Percentiles rank a stretch among this genome's conserved stretches.
These are phyloP conservation scores for Smittium mucronatum DNA, from an alignment of 371 early-diverging fungal species.

Conservation along the genomic window DNA sequence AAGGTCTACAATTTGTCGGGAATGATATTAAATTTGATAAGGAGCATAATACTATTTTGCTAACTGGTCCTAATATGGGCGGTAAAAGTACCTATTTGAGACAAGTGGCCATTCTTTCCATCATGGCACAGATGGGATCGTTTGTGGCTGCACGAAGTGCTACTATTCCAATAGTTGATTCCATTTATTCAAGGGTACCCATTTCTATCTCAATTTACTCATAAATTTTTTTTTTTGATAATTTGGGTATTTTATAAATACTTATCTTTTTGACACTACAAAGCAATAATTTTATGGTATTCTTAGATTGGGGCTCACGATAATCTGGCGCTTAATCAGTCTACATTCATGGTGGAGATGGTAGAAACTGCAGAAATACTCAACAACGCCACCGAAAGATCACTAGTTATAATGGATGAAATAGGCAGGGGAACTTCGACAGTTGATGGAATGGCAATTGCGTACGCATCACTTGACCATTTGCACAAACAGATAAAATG, in stretches of 20 bases:
- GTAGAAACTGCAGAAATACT: slow-evolving; percentile 83
- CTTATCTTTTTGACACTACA: too few relatives aligned
- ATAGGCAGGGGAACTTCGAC: slow-evolving; percentile 96
- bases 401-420: slow-evolving; percentile 93
- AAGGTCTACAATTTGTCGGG: slow-evolving; percentile 48
- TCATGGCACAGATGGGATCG: slow-evolving; percentile 97
- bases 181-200: slow-evolving; percentile 59
- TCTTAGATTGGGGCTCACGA: slow-evolving; percentile 54
- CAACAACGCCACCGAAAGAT: slow-evolving; percentile 56
- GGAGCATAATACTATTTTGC: slow-evolving; percentile 52
- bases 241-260: slow-evolving; percentile 10
- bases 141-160: slow-evolving; percentile 81
- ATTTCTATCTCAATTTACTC: not conserved
- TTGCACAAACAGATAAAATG: slow-evolving; percentile 49
- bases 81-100: slow-evolving; percentile 95
- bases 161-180: slow-evolving; percentile 77
- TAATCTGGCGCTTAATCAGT: slow-evolving; percentile 65
- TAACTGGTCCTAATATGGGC: slow-evolving; percentile 98
- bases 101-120: slow-evolving; percentile 90
- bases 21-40: slow-evolving; percentile 55
- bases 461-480: slow-evolving; percentile 72
- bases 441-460: slow-evolving; percentile 82
- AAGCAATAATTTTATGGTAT: not conserved
- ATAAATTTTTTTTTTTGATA: slow-evolving; percentile 29
- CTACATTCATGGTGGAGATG: slow-evolving; percentile 99